phyloP scores from a whole-genome alignment of 441 rosid species.

The Dalechampia spathulata region DNA sequence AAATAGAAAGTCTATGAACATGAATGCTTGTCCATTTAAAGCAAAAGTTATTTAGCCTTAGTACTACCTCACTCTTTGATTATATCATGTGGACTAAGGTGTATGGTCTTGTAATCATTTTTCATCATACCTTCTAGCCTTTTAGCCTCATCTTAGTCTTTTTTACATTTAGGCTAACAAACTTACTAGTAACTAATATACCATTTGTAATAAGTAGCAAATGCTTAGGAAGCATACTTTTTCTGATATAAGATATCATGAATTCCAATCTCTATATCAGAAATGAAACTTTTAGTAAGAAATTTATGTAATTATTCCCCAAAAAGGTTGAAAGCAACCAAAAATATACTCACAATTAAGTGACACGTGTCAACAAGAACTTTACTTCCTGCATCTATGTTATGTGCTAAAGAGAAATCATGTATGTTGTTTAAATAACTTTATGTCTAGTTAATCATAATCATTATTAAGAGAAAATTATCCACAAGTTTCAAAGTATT shows the following conservation, averaged over 20 bases:
- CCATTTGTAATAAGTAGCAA: conserved; percentile 61
- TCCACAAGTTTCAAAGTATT: conserved; percentile 59
- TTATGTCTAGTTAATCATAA: conserved; percentile 79
- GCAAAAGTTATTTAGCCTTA: no score
- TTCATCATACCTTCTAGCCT: conserved; percentile 39
- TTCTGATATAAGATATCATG: conserved; percentile 80
- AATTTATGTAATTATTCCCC: neutral
- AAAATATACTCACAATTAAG: conserved; percentile 11
- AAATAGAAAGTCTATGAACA: no score
- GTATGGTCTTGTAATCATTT: conserved; percentile 22
- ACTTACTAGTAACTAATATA: conserved; percentile 80
- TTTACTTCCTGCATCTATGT: conserved; percentile 73
- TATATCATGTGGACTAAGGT: neutral
- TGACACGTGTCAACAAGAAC: conserved; percentile 59
- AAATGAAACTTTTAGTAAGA: conserved; percentile 1
- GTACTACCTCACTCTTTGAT: neutral
- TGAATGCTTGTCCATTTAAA: no score
- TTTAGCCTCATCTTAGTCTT: conserved; percentile 55
- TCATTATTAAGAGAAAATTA: conserved; percentile 59
- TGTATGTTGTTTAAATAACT: conserved; percentile 87
- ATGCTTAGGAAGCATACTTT: conserved; percentile 65
- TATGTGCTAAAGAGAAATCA: conserved; percentile 62
- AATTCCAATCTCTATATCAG: conserved; percentile 59
- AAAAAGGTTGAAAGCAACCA: neutral
- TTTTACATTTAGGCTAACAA: conserved; percentile 72